These are phyloP conservation scores for Choanephora cucurbitarum DNA, from an alignment of 371 early-diverging fungal genomes.

Conservation along the genomic window DNA sequence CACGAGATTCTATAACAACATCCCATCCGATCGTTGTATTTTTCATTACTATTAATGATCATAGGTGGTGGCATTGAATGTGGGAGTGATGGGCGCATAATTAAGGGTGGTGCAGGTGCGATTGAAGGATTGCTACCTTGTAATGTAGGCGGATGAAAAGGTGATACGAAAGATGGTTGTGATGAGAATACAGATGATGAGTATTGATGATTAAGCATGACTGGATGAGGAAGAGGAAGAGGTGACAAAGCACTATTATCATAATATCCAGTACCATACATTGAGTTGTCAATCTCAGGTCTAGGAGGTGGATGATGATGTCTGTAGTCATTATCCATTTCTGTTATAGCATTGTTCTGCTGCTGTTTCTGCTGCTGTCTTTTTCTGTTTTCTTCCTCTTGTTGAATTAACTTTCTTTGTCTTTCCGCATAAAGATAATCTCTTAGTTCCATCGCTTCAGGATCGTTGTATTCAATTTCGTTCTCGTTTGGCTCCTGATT, in stretches of 20 bases:
- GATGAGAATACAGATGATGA: slow-evolving; percentile 1
- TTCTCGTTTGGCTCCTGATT: not conserved
- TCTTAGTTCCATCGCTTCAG: slow-evolving; percentile 20
- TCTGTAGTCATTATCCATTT: not conserved
- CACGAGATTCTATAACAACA: slow-evolving; percentile 22
- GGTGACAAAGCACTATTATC: not conserved
- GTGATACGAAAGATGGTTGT: slow-evolving; percentile 1
- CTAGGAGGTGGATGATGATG: slow-evolving; percentile 10
- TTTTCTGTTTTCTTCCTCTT: slow-evolving; percentile 10
- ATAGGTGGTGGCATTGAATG: not conserved
- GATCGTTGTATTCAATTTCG: slow-evolving; percentile 20
- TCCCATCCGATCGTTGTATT: not conserved
- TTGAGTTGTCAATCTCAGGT: not conserved
- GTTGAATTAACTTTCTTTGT: slow-evolving; percentile 17
- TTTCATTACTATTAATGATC: slow-evolving; percentile 7
- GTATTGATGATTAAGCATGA: slow-evolving; percentile 5
- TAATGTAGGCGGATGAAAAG: slow-evolving; percentile 3
- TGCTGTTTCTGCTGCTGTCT: slow-evolving; percentile 2
- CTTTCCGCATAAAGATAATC: slow-evolving; percentile 29
- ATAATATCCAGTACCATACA: no score
- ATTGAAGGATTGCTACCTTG: slow-evolving; percentile 11
- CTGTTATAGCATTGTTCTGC: not conserved
- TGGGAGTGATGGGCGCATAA: slow-evolving; percentile 4
- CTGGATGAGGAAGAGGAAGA: not conserved
- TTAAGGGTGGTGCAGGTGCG: not conserved